Evolutionary conservation across 495 filamentous ascomycete species (phyloP), one percentile per base, ranked within the genome.

Genomic region (Barbatosphaeria neglecta): DNA sequence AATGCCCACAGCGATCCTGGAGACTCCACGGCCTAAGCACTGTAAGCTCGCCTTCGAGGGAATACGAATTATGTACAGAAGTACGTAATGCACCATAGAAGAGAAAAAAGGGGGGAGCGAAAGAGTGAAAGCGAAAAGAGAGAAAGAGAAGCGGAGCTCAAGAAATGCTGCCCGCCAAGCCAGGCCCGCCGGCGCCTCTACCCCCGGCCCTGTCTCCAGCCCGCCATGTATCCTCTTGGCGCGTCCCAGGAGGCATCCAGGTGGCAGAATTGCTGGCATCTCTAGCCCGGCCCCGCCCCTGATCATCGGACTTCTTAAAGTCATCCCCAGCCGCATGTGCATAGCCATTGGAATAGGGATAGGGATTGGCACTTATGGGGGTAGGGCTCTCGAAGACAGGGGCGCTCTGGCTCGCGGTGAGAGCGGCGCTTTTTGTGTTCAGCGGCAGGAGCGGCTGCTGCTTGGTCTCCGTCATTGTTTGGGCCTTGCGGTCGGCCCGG

Each of bases 171-270:
- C 16, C 13, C 13, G 31, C 31, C 16, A 35, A n/a, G 13, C 31
- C 31, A 35, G 13, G 31, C 31, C 31, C 33, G 40, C n/a, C n/a
- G n/a, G n/a, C n/a, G n/a, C n/a, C n/a, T n/a, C n/a, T n/a, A n/a
- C n/a, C n/a, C n/a, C n/a, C 44, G 11, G 45, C 11, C 17, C 16
- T 76, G 43, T 76, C 83, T 42, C 66, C 70, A n/a, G 62, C 59
- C 41, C 76, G 74, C 87, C 87, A 92, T 0, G 84, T 90, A 44
- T 87, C 81, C 53, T 93, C 84, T 59, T 87, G 82, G 46, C 74
- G 85, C 35, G 84, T 88, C 3, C 87, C 84, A 4, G 77, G 78
- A 11, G 83, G 75, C 15, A 88, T 58, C 81, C 83, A 88, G 31
- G 69, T 68, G 31, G 73, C 13, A 35, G 6, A 68, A 53, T 72